Evolutionary conservation across 768 basidiomycete genomes (phyloP).

Genomic region (Clitopilus hobsonii): DNA sequence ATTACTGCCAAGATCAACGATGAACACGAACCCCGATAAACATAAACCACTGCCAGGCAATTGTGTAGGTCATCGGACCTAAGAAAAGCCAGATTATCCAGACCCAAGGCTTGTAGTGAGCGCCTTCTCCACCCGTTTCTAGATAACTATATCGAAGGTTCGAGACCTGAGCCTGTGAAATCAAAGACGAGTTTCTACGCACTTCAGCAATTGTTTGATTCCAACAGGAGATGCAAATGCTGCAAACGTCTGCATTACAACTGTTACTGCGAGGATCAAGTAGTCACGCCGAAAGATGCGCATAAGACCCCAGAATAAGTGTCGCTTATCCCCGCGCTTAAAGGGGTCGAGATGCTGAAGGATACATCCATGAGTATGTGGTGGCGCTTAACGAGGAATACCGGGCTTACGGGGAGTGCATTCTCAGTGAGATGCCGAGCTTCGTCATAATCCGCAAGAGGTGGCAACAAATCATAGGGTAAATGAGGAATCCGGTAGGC

Average conservation of each 20-base stretch:
- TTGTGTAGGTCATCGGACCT: slow-evolving; percentile 35
- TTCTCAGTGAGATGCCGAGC: slow-evolving; percentile 19
- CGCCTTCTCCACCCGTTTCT: slow-evolving; percentile 44
- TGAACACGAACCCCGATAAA: slow-evolving; percentile 33
- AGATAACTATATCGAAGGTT: slow-evolving; percentile 41
- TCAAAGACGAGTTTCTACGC: slow-evolving; percentile 19
- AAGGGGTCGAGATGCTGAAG: slow-evolving; percentile 33
- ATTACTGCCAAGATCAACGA: slow-evolving; percentile 4
- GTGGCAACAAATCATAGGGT: slow-evolving; percentile 49
- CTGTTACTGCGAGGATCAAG: slow-evolving; percentile 18
- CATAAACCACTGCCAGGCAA: slow-evolving; percentile 52
- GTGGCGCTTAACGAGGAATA: slow-evolving; percentile 5
- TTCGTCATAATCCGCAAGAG: slow-evolving; percentile 59
- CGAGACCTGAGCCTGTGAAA: not conserved
- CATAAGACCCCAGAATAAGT: slow-evolving; percentile 44
- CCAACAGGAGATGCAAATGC: slow-evolving; percentile 34
- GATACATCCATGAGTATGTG: too few relatives aligned
- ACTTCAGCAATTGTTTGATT: slow-evolving; percentile 37
- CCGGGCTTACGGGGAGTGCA: slow-evolving; percentile 25
- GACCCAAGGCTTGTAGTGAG: slow-evolving; percentile 59
- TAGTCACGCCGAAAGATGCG: slow-evolving; percentile 31
- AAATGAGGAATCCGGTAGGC: slow-evolving; percentile 44
- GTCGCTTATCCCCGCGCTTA: slow-evolving; percentile 31
- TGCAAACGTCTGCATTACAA: slow-evolving; percentile 20
- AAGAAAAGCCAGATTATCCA: slow-evolving; percentile 55